Conservation (phyloP, 169 alveolate genomes). For the Plasmodium gonderi region DNA sequence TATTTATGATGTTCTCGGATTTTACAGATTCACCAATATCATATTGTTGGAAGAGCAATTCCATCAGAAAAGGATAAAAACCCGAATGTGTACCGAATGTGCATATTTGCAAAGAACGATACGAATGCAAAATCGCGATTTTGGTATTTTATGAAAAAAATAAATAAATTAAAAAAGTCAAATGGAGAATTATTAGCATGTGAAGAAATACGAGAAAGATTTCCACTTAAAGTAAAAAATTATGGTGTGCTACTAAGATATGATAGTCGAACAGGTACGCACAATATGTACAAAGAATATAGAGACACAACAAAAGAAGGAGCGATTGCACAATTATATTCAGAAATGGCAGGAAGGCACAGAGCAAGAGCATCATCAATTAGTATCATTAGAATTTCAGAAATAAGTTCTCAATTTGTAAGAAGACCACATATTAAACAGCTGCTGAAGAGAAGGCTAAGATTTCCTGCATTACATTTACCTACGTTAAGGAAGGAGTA, state of each 20-base stretch:
- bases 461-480: conserved; percentile 91
- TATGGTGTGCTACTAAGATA: conserved; percentile 98
- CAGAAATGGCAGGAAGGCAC: conserved; percentile 99
- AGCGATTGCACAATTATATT: conserved; percentile 96
- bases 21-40: conserved; percentile 90
- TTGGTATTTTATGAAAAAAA: conserved; percentile 97
- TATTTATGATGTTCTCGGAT: not conserved
- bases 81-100: conserved; percentile 95
- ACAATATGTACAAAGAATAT: conserved; percentile 99
- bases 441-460: conserved; percentile 88
- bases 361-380: conserved; percentile 96
- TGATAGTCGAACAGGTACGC: conserved; percentile 98
- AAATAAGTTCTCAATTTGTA: conserved; percentile 85
- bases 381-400: conserved; percentile 92
- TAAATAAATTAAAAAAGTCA: conserved; percentile 95
- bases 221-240: conserved; percentile 94
- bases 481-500: conserved; percentile 89
- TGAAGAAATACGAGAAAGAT: conserved; percentile 90
- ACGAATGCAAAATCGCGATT: conserved; percentile 97
- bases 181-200: conserved; percentile 97
- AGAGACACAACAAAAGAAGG: conserved; percentile 96
- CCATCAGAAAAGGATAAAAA: conserved; percentile 95
- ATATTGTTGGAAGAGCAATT: conserved; percentile 96
- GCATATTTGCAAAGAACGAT: conserved; percentile 97
- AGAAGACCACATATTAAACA: conserved; percentile 91